These are phyloP conservation scores for Mycena albidolilacea DNA, from an alignment of 768 basidiomycete species.

Conservation along the genomic window DNA sequence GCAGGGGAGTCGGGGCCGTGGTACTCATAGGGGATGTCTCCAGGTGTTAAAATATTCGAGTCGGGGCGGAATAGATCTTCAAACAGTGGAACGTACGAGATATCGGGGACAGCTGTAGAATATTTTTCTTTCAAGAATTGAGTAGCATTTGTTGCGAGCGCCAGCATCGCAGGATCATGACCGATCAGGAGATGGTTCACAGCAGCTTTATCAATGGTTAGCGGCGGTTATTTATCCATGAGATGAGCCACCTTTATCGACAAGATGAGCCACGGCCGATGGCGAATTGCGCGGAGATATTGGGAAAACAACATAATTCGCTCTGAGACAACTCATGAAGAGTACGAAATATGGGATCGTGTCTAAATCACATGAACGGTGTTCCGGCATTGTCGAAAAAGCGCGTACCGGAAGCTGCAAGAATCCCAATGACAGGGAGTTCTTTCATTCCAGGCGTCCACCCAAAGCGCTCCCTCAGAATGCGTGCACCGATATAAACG, in stretches of 20 bases:
- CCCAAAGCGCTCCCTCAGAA: background rate
- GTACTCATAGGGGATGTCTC: background rate
- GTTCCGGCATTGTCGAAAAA: background rate
- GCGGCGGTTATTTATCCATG: background rate
- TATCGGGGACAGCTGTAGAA: background rate
- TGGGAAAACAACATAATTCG: background rate
- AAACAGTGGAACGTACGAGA: background rate
- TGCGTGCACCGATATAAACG: background rate
- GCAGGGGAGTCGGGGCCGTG: background rate
- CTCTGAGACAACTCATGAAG: slow-evolving; percentile 4
- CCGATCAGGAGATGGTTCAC: background rate
- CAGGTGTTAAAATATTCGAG: background rate
- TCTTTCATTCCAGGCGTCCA: background rate
- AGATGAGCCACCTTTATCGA: background rate
- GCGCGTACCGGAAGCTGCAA: background rate
- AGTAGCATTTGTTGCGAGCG: background rate
- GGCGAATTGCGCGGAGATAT: background rate
- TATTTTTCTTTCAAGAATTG: background rate
- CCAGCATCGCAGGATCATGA: background rate
- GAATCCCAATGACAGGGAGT: background rate
- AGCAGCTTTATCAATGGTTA: background rate
- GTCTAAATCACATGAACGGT: background rate
- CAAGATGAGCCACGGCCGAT: background rate
- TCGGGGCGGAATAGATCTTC: background rate
- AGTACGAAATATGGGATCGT: background rate